Conservation (phyloP, 768 basidiomycete species). For the Boletus eberwhitei region DNA sequence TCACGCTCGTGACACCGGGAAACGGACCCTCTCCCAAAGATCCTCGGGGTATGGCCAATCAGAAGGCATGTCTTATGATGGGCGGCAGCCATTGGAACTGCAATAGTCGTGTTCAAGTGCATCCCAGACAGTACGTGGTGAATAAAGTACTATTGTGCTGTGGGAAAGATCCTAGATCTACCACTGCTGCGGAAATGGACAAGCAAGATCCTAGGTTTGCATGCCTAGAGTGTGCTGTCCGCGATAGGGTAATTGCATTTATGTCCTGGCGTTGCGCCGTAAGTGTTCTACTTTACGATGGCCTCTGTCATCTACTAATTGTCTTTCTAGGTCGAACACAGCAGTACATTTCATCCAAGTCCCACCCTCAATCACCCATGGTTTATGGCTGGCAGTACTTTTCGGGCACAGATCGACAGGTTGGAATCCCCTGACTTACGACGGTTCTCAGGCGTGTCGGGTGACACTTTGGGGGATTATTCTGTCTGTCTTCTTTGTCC, state of each 20-base stretch:
- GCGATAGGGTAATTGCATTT: not conserved
- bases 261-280: conserved; percentile 29
- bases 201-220: conserved; percentile 12
- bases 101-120: conserved; percentile 17
- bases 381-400: not conserved
- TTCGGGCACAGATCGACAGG: not conserved
- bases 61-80: conserved; percentile 24
- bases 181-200: conserved; percentile 28
- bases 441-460: not conserved
- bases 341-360: conserved; percentile 11
- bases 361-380: conserved; percentile 6
- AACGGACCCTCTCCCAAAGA: conserved; percentile 15
- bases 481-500: conserved; percentile 27
- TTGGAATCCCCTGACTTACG: not conserved
- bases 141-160: conserved; percentile 17
- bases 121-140: conserved; percentile 16
- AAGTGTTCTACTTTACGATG: not conserved
- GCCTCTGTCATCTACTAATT: not conserved
- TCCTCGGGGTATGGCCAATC: conserved; percentile 18
- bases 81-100: conserved; percentile 23
- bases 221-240: conserved; percentile 18
- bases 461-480: conserved; percentile 11
- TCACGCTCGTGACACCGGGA: conserved; percentile 8
- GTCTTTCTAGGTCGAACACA: conserved; percentile 19
- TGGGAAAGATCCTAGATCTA: conserved; percentile 23